phyloP scores from a whole-genome alignment of 2,329 filamentous ascomycete genomes.

The Diaporthe humulicola region DNA sequence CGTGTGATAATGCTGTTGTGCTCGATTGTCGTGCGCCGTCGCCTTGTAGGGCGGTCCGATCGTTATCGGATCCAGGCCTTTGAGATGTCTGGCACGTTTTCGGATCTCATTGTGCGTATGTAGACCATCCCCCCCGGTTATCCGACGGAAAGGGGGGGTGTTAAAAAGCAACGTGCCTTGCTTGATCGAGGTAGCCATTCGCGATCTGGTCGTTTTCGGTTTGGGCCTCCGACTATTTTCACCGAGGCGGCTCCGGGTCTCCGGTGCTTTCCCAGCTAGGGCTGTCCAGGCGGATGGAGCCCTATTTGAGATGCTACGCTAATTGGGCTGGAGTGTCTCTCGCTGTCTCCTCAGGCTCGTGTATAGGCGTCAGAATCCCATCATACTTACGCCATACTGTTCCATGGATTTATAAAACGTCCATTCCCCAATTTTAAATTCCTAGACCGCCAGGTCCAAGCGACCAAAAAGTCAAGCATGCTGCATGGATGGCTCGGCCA shows the following conservation, averaged over 20 bases:
- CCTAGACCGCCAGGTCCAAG: constrained; percentile 8
- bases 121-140: not conserved
- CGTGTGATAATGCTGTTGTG: not conserved
- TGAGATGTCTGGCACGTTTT: constrained; percentile 26
- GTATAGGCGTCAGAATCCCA: constrained; percentile 6
- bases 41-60: constrained; percentile 29
- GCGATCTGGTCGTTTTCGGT: constrained; percentile 20
- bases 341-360: not conserved
- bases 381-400: constrained; percentile 26
- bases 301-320: not conserved
- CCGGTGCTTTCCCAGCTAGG: not conserved
- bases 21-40: constrained; percentile 1
- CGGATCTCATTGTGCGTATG: not conserved
- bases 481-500: not conserved
- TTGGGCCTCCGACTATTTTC: not conserved
- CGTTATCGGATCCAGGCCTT: constrained; percentile 26
- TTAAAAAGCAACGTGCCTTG: not conserved
- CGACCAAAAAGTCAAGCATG: not conserved
- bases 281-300: not conserved
- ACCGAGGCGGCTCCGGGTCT: constrained; percentile 16
- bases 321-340: not conserved
- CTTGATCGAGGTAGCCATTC: constrained; percentile 22
- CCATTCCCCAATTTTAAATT: constrained; percentile 26
- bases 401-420: constrained; percentile 18
- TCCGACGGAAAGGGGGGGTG: not conserved